A percentile compares a stretch with the other conserved stretches of the same genome.
These are phyloP conservation scores for Actinomortierella ambigua DNA, from an alignment of 371 early-diverging fungal genomes.

Conservation along the genomic window DNA sequence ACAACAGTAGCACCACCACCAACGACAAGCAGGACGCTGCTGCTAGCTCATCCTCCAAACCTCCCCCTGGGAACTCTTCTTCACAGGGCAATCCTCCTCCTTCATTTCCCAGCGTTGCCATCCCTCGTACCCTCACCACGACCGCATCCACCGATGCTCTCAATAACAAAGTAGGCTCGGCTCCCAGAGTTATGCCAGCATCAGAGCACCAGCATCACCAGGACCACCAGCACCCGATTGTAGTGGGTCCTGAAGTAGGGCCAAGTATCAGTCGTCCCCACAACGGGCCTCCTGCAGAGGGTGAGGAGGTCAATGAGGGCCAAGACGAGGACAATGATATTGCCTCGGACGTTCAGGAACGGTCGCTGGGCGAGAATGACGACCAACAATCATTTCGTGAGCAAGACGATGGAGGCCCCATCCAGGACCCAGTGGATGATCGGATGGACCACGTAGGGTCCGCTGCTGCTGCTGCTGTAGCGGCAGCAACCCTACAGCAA, in stretches of 20 bases:
- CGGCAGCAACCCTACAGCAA: constrained; percentile 1
- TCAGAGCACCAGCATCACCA: not conserved
- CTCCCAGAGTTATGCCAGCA: too few relatives aligned
- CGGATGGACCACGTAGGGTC: not conserved
- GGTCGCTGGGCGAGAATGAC: constrained; percentile 20
- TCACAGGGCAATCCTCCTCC: too few relatives aligned
- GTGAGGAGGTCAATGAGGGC: too few relatives aligned
- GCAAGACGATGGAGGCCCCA: not conserved
- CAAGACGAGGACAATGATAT: constrained; percentile 20
- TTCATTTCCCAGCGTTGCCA: too few relatives aligned
- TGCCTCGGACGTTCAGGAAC: constrained; percentile 43
- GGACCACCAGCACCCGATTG: not conserved
- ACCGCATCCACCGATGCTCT: too few relatives aligned
- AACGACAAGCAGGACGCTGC: not conserved
- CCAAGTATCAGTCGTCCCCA: not conserved
- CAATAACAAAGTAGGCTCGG: too few relatives aligned
- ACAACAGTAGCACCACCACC: not conserved
- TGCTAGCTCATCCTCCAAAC: too few relatives aligned
- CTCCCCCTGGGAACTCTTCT: too few relatives aligned
- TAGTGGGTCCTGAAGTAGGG: not conserved
- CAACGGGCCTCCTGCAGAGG: too few relatives aligned
- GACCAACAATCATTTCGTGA: not conserved
- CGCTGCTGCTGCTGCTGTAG: not conserved
- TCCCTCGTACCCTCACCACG: too few relatives aligned
- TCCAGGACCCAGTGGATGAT: not conserved